Conservation (phyloP, 768 basidiomycete species). For the Pleurotus sapidus region DNA sequence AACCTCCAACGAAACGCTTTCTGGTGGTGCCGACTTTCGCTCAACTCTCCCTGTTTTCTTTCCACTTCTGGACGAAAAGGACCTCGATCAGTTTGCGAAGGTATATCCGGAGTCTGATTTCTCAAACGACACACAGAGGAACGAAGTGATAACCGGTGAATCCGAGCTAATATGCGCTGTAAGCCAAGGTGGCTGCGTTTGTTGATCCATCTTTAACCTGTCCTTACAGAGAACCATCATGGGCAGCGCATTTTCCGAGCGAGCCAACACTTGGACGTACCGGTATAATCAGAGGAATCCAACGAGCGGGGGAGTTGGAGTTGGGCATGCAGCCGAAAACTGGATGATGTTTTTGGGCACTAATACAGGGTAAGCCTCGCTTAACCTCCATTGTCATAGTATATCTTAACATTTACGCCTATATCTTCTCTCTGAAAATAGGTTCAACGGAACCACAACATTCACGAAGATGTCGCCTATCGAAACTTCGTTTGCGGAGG, state of each 20-base stretch:
- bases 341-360: slow-evolving; percentile 68
- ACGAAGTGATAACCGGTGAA: slow-evolving; percentile 49
- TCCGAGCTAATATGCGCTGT: slow-evolving; percentile 51
- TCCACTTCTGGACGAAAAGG: slow-evolving; percentile 38
- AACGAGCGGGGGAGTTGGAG: slow-evolving; percentile 29
- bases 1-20: slow-evolving; percentile 59
- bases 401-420: neutral
- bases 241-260: slow-evolving; percentile 35
- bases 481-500: slow-evolving; percentile 50
- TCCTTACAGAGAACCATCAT: slow-evolving; percentile 39
- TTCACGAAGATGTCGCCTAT: slow-evolving; percentile 44
- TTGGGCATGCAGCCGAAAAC: slow-evolving; percentile 57
- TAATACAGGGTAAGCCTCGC: slow-evolving; percentile 48
- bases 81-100: slow-evolving; percentile 33
- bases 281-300: slow-evolving; percentile 58
- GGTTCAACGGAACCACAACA: slow-evolving; percentile 49
- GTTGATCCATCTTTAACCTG: neutral
- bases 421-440: slow-evolving; percentile 12
- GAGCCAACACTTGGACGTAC: slow-evolving; percentile 46
- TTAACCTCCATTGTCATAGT: neutral
- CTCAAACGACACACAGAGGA: slow-evolving; percentile 35
- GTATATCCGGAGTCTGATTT: slow-evolving; percentile 44
- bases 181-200: slow-evolving; percentile 17
- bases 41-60: slow-evolving; percentile 37
- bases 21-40: slow-evolving; percentile 34